Percentiles rank a stretch among this genome's conserved stretches.
Conservation (phyloP, 148 eudicot genomes). For the Cornus kousa region DNA sequence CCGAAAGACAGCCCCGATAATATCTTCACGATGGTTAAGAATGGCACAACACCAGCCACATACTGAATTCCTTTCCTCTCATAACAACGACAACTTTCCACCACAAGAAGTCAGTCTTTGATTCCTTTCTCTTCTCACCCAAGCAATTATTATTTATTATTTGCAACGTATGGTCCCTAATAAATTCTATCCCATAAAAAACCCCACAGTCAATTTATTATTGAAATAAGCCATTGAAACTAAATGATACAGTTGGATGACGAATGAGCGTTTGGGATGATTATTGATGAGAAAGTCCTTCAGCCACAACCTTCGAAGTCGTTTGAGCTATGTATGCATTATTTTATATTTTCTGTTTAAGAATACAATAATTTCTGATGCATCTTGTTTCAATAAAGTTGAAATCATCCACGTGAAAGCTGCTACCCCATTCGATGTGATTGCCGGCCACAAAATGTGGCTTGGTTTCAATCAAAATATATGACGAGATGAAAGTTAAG, state of each 20-base stretch:
- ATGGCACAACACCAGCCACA: slow-evolving; percentile 7
- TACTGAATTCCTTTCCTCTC: not conserved
- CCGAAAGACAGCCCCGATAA: not conserved
- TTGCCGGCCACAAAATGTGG: slow-evolving; percentile 8
- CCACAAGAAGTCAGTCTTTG: not conserved
- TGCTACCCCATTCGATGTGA: not conserved
- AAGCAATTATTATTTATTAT: too few relatives aligned
- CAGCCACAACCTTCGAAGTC: not conserved
- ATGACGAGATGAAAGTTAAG: too few relatives aligned
- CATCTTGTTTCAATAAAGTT: not conserved
- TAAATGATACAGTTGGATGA: not conserved
- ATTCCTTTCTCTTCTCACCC: not conserved
- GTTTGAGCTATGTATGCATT: not conserved
- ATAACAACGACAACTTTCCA: not conserved
- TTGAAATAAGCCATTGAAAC: not conserved
- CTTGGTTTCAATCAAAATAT: not conserved
- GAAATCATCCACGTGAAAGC: too few relatives aligned
- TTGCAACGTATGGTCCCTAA: too few relatives aligned
- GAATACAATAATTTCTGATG: not conserved
- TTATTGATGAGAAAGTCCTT: not conserved
- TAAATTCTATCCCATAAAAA: too few relatives aligned
- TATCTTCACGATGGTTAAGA: not conserved
- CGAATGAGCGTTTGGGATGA: not conserved
- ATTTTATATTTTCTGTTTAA: not conserved
- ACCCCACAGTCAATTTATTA: not conserved